phyloP scores from a whole-genome alignment of 2,329 filamentous ascomycete genomes.

The Endoconidiophora laricicola region DNA sequence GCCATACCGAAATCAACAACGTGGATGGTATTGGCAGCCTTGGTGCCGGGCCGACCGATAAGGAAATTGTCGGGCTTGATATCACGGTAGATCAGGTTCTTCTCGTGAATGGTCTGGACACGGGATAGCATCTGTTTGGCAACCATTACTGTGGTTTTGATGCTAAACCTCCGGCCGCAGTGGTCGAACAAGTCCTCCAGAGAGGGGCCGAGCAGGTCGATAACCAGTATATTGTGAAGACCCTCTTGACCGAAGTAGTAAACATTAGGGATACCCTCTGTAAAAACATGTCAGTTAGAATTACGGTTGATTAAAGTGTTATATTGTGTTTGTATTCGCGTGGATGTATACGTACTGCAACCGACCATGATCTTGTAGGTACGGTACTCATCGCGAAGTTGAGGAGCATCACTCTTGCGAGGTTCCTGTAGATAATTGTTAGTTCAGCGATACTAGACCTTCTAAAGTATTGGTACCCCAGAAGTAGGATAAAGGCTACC shows the following conservation, averaged over 20 bases:
- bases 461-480: background rate
- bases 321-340: background rate
- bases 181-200: constrained; percentile 95
- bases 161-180: constrained; percentile 84
- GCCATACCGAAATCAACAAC: constrained; percentile 99
- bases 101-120: constrained; percentile 89
- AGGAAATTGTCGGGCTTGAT: constrained; percentile 99
- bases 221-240: constrained; percentile 96
- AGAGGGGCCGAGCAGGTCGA: constrained; percentile 86
- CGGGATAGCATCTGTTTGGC: constrained; percentile 97
- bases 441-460: too few relatives aligned
- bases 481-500: constrained; percentile 19
- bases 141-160: constrained; percentile 98
- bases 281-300: background rate
- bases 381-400: constrained; percentile 93
- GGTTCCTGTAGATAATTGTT: constrained; percentile 52
- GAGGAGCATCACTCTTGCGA: constrained; percentile 93
- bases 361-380: constrained; percentile 99
- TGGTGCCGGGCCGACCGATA: constrained; percentile 79
- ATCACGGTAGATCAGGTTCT: constrained; percentile 96
- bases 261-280: constrained; percentile 96
- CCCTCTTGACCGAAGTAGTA: constrained; percentile 99
- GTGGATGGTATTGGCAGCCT: constrained; percentile 94
- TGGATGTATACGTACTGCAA: constrained; percentile 62
- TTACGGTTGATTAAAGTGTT: background rate